Conservation (phyloP, 176 grass and related monocot genomes). For the Pharus latifolius region DNA sequence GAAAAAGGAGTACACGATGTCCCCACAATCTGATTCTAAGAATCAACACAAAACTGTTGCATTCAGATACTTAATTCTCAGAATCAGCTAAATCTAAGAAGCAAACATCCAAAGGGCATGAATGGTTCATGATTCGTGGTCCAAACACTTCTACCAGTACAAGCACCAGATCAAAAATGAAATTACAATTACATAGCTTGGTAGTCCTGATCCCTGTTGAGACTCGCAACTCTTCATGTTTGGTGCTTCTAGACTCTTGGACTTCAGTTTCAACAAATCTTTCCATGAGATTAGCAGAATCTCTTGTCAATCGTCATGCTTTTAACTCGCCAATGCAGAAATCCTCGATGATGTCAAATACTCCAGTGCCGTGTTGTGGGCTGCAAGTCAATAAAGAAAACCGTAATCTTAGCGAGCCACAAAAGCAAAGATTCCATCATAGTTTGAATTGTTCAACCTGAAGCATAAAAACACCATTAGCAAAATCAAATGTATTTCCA, state of each 20-base stretch:
- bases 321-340: slow-evolving; percentile 71
- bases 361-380: slow-evolving; percentile 65
- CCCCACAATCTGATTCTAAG: too few relatives aligned
- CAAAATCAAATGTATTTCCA: not conserved
- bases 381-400: slow-evolving; percentile 33
- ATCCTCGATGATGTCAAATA: slow-evolving; percentile 92
- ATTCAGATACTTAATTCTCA: too few relatives aligned
- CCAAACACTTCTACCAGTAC: slow-evolving; percentile 7
- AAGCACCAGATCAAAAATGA: slow-evolving; percentile 22
- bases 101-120: not conserved
- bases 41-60: too few relatives aligned
- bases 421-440: too few relatives aligned
- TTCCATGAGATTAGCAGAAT: too few relatives aligned
- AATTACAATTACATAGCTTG: slow-evolving; percentile 20
- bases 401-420: not conserved
- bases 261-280: too few relatives aligned
- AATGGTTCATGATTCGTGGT: not conserved
- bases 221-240: too few relatives aligned
- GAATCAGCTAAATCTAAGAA: not conserved
- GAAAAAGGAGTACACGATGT: too few relatives aligned
- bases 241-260: too few relatives aligned
- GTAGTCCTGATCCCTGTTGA: not conserved
- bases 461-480: not conserved
- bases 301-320: slow-evolving; percentile 21
- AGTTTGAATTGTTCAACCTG: too few relatives aligned